phyloP scores from a whole-genome alignment of 768 basidiomycete genomes.

The Psilocybe sp. region DNA sequence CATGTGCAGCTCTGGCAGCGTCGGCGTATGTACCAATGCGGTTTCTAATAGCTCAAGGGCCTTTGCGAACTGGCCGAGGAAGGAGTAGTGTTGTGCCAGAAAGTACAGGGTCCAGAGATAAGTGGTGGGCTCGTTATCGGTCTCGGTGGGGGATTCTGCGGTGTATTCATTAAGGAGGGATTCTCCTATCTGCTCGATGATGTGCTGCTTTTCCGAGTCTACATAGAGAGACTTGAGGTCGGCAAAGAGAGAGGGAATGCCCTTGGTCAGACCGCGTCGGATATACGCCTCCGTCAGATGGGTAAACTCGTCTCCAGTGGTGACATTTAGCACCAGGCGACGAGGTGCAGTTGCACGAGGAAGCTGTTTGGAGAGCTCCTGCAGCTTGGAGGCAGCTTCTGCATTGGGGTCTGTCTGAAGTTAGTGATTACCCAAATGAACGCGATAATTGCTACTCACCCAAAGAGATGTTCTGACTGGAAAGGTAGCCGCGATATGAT shows the following conservation, averaged over 20 bases:
- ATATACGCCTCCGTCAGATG: conserved; percentile 67
- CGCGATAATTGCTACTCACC: conserved; percentile 38
- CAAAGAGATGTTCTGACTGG: conserved; percentile 60
- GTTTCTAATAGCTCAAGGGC: conserved; percentile 61
- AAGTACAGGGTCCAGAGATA: conserved; percentile 96
- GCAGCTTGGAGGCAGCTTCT: conserved; percentile 55
- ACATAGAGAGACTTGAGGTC: conserved; percentile 86
- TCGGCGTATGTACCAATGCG: conserved; percentile 86
- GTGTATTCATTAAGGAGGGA: conserved; percentile 36
- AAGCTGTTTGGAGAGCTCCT: conserved; percentile 56
- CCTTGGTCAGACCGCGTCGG: conserved; percentile 66
- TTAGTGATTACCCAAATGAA: neutral
- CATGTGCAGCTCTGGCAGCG: conserved; percentile 86
- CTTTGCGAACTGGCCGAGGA: conserved; percentile 45
- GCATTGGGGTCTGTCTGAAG: conserved; percentile 46
- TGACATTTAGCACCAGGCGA: conserved; percentile 70
- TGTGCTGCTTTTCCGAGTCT: conserved; percentile 58
- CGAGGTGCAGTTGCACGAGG: conserved; percentile 70
- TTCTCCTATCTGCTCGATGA: conserved; percentile 71
- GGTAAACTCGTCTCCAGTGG: conserved; percentile 67
- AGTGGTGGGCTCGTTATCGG: conserved; percentile 62
- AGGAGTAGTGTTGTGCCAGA: conserved; percentile 86
- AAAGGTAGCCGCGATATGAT: conserved; percentile 76
- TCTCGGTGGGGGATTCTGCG: conserved; percentile 18
- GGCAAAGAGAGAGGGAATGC: conserved; percentile 90